Conservation (phyloP, 352 stramenopile genomes). For the Globisporangium apiculatum region DNA sequence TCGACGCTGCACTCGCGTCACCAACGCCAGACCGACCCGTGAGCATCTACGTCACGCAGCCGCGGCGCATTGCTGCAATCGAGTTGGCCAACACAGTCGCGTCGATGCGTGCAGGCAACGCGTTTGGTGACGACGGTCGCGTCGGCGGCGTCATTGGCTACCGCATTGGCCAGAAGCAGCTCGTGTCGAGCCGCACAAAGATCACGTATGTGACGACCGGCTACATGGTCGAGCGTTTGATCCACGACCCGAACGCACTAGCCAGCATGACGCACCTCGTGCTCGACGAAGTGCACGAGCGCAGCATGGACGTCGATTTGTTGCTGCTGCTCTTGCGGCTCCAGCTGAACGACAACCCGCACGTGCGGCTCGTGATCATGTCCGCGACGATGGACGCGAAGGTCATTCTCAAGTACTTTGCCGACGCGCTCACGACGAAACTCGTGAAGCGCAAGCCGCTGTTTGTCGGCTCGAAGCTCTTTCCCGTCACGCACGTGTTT, state of each 20-base stretch:
- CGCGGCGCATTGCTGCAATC: slow-evolving; percentile 90
- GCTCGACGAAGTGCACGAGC: slow-evolving; percentile 94
- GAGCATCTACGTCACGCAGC: slow-evolving; percentile 96
- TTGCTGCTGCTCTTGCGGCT: slow-evolving; percentile 89
- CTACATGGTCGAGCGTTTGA: slow-evolving; percentile 94
- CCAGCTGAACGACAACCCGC: slow-evolving; percentile 44
- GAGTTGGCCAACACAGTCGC: slow-evolving; percentile 88
- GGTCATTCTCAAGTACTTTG: slow-evolving; percentile 87
- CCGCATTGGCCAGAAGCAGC: slow-evolving; percentile 87
- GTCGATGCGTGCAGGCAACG: slow-evolving; percentile 82
- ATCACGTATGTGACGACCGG: slow-evolving; percentile 97
- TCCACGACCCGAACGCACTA: slow-evolving; percentile 88
- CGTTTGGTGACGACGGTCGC: slow-evolving; percentile 52
- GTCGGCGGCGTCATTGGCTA: slow-evolving; percentile 73
- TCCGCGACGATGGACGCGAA: slow-evolving; percentile 93
- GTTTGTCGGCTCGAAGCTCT: slow-evolving; percentile 80
- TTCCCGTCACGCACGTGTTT: slow-evolving; percentile 59
- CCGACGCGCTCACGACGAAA: slow-evolving; percentile 39
- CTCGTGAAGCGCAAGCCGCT: slow-evolving; percentile 53
- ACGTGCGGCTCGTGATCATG: slow-evolving; percentile 94
- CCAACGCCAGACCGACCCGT: slow-evolving; percentile 33
- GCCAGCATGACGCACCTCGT: slow-evolving; percentile 91
- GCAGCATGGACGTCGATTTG: slow-evolving; percentile 94
- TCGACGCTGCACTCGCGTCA: slow-evolving; percentile 42
- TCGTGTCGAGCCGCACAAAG: slow-evolving; percentile 84